Conservation (phyloP, 1,139 yeast species). For the Yamadazyma friedrichii region DNA sequence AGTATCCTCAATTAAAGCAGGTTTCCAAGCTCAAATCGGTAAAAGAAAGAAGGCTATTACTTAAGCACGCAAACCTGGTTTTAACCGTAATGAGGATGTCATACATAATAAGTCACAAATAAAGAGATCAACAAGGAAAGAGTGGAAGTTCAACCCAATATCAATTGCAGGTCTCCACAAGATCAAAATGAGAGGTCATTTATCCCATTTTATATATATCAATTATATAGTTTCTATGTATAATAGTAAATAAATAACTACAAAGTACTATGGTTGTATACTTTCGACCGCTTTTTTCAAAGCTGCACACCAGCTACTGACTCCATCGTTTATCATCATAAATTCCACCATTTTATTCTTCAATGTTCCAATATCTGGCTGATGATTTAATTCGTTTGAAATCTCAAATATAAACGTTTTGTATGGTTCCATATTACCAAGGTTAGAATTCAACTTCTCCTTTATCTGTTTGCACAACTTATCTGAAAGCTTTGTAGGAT, state of each 20-base stretch:
- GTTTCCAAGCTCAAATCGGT: constrained; percentile 97
- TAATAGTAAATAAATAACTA: constrained; percentile 8
- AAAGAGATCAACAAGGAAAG: no score
- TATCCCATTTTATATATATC: constrained; percentile 6
- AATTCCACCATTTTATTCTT: constrained; percentile 37
- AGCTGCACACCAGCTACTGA: constrained; percentile 57
- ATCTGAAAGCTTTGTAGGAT: constrained; percentile 26
- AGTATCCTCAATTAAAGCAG: constrained; percentile 95
- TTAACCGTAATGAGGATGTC: no score
- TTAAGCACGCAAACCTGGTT: not conserved
- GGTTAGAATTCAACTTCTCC: constrained; percentile 23
- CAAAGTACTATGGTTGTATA: not conserved
- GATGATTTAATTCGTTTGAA: constrained; percentile 10
- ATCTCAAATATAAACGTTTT: constrained; percentile 19
- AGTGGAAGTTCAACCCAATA: no score
- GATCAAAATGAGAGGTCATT: not conserved
- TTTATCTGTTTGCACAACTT: constrained; percentile 39
- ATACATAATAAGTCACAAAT: no score
- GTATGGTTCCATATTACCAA: constrained; percentile 18
- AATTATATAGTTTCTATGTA: constrained; percentile 8
- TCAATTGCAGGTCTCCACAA: not conserved
- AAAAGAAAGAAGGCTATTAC: constrained; percentile 55
- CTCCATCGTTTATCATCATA: constrained; percentile 52
- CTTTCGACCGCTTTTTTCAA: constrained; percentile 48
- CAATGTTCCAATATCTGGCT: constrained; percentile 10